Evolutionary conservation across 2,329 filamentous ascomycete species (phyloP).

Genomic region (Tolypocladium tundrense): DNA sequence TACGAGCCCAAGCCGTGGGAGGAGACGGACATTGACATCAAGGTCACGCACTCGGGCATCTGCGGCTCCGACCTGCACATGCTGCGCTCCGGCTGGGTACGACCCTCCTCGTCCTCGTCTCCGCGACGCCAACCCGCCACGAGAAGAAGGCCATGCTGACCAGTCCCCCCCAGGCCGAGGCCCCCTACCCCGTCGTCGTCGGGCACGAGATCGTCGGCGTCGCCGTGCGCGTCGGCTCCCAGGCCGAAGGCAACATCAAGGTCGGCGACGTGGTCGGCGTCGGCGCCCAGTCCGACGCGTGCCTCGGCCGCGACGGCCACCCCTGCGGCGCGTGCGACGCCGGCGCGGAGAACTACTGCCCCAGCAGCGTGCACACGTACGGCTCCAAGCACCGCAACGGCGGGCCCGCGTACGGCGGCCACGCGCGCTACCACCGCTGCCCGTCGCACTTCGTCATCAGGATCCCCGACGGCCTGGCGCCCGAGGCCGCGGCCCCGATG

Average conservation of each 20-base stretch:
- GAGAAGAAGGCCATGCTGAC: too few species aligned
- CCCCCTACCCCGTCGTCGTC: slow-evolving; percentile 37
- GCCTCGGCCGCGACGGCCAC: slow-evolving; percentile 28
- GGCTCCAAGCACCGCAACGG: slow-evolving; percentile 22
- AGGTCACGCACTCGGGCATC: slow-evolving; percentile 55
- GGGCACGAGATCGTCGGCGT: slow-evolving; percentile 58
- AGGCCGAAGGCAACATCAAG: slow-evolving; percentile 35
- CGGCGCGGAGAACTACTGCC: slow-evolving; percentile 32
- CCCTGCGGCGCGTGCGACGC: slow-evolving; percentile 29
- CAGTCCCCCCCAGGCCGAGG: not conserved
- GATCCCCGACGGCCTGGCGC: slow-evolving; percentile 31
- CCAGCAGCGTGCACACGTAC: slow-evolving; percentile 40
- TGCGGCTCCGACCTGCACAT: slow-evolving; percentile 54
- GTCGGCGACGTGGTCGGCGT: slow-evolving; percentile 55
- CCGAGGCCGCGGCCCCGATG: slow-evolving; percentile 47
- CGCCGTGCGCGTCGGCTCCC: slow-evolving; percentile 41
- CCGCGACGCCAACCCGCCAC: too few species aligned
- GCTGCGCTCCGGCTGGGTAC: slow-evolving; percentile 42
- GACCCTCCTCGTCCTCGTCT: not conserved
- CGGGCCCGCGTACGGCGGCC: slow-evolving; percentile 37
- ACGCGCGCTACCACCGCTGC: slow-evolving; percentile 23
- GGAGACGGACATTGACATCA: slow-evolving; percentile 55
- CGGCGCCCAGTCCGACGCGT: slow-evolving; percentile 49
- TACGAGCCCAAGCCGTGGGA: slow-evolving; percentile 57
- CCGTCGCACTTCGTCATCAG: slow-evolving; percentile 37